Percentiles rank a stretch among this genome's conserved stretches.
phyloP scores from a whole-genome alignment of 2,329 filamentous ascomycete genomes.

The Aspergillus niger region DNA sequence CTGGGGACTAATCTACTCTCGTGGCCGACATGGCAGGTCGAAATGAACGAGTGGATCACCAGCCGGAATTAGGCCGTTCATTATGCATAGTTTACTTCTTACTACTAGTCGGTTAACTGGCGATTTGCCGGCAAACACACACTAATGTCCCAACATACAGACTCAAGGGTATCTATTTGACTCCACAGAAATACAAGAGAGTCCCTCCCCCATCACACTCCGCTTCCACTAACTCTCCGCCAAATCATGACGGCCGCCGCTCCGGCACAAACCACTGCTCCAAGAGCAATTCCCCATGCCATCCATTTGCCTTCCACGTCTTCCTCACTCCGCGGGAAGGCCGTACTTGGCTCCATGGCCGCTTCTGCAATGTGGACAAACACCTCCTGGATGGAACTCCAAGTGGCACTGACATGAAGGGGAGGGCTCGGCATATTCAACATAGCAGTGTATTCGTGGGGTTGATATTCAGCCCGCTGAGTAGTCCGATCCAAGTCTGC shows the following conservation, averaged over 20 bases:
- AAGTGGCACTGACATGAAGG: conserved; percentile 90
- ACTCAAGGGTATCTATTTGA: conserved; percentile 2
- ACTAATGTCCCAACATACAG: no score
- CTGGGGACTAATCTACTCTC: background rate
- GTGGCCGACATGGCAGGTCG: background rate
- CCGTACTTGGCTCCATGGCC: conserved; percentile 83
- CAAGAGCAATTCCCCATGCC: conserved; percentile 80
- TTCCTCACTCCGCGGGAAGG: conserved; percentile 87
- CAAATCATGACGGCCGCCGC: conserved; percentile 63
- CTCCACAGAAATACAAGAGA: background rate
- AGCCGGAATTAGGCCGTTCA: background rate
- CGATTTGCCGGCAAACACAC: no score
- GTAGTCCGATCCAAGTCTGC: conserved; percentile 95
- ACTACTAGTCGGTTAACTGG: no score
- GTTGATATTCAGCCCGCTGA: conserved; percentile 87
- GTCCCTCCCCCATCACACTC: conserved; percentile 21
- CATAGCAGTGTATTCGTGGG: conserved; percentile 83
- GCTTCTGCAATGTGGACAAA: conserved; percentile 91
- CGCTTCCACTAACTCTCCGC: conserved; percentile 51
- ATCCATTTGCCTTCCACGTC: conserved; percentile 76
- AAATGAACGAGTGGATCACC: background rate
- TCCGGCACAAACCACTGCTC: conserved; percentile 64
- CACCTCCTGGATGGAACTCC: conserved; percentile 89
- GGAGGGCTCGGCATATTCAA: conserved; percentile 83
- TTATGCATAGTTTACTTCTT: background rate